Percentiles rank a stretch among this genome's conserved stretches.
Conservation (phyloP, 768 basidiomycete genomes). For the Cystoderma amianthinum region DNA sequence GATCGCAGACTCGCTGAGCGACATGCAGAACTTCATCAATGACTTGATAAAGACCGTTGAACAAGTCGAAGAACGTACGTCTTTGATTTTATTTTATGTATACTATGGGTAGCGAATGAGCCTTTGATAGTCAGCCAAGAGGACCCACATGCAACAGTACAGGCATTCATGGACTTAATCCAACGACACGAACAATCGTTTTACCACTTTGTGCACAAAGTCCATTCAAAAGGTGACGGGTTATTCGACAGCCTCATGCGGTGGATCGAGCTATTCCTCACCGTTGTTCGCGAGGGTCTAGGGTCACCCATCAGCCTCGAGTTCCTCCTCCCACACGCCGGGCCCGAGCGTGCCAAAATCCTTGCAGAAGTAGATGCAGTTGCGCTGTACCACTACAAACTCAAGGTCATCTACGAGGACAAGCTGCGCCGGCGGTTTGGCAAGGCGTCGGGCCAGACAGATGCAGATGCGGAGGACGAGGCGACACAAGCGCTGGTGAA, state of each 20-base stretch:
- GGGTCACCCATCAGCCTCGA: conserved; percentile 76
- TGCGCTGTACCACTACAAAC: conserved; percentile 87
- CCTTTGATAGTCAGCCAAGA: conserved; percentile 63
- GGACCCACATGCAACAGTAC: conserved; percentile 81
- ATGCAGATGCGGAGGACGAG: conserved; percentile 73
- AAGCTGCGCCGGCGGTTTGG: conserved; percentile 85
- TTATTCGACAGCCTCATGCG: conserved; percentile 92
- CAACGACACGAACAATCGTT: conserved; percentile 93
- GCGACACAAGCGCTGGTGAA: conserved; percentile 77
- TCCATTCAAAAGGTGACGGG: conserved; percentile 92
- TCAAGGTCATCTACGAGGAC: conserved; percentile 90
- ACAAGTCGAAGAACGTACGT: conserved; percentile 80
- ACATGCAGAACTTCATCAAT: conserved; percentile 90
- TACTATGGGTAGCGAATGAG: conserved; percentile 3
- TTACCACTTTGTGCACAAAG: conserved; percentile 97
- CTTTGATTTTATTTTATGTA: not conserved
- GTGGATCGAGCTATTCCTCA: conserved; percentile 96
- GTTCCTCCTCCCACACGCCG: conserved; percentile 80
- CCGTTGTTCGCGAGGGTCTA: conserved; percentile 83
- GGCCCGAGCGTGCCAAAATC: conserved; percentile 68
- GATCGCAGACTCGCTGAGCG: conserved; percentile 88
- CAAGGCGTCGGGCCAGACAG: conserved; percentile 39
- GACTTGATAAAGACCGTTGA: conserved; percentile 96
- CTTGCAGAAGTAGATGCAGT: conserved; percentile 85
- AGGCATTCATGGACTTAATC: conserved; percentile 89